Evolutionary conservation across 495 filamentous ascomycete species (phyloP), one percentile per base, ranked within the genome.

Genomic region (Podospora appendiculata): DNA sequence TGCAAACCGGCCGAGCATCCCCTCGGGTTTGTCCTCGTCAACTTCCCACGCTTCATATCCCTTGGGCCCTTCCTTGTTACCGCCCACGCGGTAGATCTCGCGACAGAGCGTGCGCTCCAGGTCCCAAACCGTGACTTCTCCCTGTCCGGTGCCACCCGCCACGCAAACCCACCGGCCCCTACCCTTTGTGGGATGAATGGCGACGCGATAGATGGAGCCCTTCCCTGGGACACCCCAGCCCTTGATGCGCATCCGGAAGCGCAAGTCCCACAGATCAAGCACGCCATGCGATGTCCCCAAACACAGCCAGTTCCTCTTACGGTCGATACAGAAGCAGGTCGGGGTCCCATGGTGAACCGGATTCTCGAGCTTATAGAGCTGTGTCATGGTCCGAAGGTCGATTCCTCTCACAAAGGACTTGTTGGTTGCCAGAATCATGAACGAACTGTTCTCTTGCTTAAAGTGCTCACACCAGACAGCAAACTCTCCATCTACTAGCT

Each of bases 111-210:
- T 80, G 62, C 92, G 93, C 61, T 97, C 91, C 13, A 96, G 74
- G 67, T 99, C 94, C 93, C 93, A 99, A 2, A 94, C 85, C 1
- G 89, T 94, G 14, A 99, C 79, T 61, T 97, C 92, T n/a, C 88
- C 89, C 53, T 87, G 83, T 8, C 82, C 84, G n/a, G 88, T 94
- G 16, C 90, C 90, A 32, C 91, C 89, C 1, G 89, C 84, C 8
- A 96, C 86, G 58, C 87, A 90, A 2, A 96, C 82, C 80, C 87
- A 89, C 54, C 80, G 84, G 5, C 84, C 85, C 8, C 85, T 77
- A 4, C 85, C 85, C 61, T 87, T 88, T 25, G 79, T 75, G 0
- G 90, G 90, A 57, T 95, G 89, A 2, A 93, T 69, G 47, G 80
- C 70, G 4, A 97, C 71, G 8, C 89, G 79, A 53, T 95, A 87